Conservation (phyloP, 2,329 filamentous ascomycete genomes). For the Aspergillus nomiae region DNA sequence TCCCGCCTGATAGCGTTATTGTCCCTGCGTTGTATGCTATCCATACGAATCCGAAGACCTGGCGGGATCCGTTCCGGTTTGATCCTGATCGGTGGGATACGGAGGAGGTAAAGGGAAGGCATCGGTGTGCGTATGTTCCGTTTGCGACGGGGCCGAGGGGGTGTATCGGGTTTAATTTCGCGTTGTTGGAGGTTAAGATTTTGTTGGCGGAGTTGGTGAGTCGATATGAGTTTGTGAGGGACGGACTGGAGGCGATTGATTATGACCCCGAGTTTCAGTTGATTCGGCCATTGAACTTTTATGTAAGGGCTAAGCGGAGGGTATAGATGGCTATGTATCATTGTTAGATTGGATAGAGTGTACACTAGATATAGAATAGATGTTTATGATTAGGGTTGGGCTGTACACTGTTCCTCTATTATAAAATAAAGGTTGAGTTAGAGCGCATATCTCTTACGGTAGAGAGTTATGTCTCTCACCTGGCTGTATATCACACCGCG, state of each 20-base stretch:
- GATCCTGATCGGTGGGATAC: slow-evolving; percentile 64
- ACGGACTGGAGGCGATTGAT: slow-evolving; percentile 44
- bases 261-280: slow-evolving; percentile 25
- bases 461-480: neutral
- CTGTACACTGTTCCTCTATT: too few relatives aligned
- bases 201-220: slow-evolving; percentile 56
- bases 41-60: slow-evolving; percentile 56
- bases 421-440: neutral
- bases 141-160: slow-evolving; percentile 59
- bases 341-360: too few relatives aligned
- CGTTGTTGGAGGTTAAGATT: slow-evolving; percentile 61
- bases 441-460: neutral
- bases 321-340: neutral
- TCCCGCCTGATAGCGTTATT: slow-evolving; percentile 56
- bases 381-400: too few relatives aligned
- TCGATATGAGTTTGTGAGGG: slow-evolving; percentile 56
- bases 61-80: slow-evolving; percentile 62
- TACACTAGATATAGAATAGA: too few relatives aligned
- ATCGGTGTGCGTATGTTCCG: slow-evolving; percentile 56
- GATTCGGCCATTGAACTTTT: slow-evolving; percentile 23
- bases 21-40: slow-evolving; percentile 53
- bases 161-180: slow-evolving; percentile 66
- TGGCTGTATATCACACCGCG: slow-evolving; percentile 26
- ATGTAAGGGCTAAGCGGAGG: slow-evolving; percentile 35
- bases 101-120: slow-evolving; percentile 53